Base-by-base conservation (phyloP, 352 stramenopile genomes). In the Phytophthora capsici region DNA sequence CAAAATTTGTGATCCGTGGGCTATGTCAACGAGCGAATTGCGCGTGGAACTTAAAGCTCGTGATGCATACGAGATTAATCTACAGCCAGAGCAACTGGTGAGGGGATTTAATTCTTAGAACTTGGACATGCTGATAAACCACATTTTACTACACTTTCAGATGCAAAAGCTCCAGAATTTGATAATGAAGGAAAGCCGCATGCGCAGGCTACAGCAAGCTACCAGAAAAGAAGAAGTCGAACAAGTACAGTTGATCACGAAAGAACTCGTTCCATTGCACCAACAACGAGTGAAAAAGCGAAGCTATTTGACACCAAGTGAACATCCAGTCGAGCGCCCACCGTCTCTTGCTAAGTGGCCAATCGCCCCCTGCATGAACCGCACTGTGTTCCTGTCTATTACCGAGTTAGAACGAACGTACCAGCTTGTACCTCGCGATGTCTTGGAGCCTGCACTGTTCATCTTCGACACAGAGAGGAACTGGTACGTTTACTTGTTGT, bases 311-410 rank as follows among this genome's bases (percentile, higher is more conserved):
- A 49, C 50, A 30, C 48, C 66, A 28, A 60, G 49, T 19, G 54
- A 66, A 16, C 30, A 60, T 19, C 53, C 49, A n/a, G 40, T 46
- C 4, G 53, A 63, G 54, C 77, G 82, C 3, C 84, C 82, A 3
- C 41, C 55, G n/a, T 89, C 82, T 1, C 66, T 91, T 8, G 57
- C 73, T 13, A 63, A 58, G 14, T 93, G 84, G 82, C 80, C 82
- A 22, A 69, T 83, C 32, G 63, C 77, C 37, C 82, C 84, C 9
- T 84, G 65, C 23, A n/a, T 50, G 0, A 79, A 82, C 40, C 80
- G 80, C 16, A 93, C 84, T 0, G 75, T 93, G 1, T 93, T 93
- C 59, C 69, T 91, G n/a, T 93, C 84, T 0, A 87, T 93, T 50
- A 37, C 84, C 0, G 71, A 82, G 46, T 55, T 93, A 6, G 82